Percentiles rank a stretch among this genome's conserved stretches.
phyloP scores from a whole-genome alignment of 225 moss, liverwort and hornwort species.

The Marchantia paleacea region DNA sequence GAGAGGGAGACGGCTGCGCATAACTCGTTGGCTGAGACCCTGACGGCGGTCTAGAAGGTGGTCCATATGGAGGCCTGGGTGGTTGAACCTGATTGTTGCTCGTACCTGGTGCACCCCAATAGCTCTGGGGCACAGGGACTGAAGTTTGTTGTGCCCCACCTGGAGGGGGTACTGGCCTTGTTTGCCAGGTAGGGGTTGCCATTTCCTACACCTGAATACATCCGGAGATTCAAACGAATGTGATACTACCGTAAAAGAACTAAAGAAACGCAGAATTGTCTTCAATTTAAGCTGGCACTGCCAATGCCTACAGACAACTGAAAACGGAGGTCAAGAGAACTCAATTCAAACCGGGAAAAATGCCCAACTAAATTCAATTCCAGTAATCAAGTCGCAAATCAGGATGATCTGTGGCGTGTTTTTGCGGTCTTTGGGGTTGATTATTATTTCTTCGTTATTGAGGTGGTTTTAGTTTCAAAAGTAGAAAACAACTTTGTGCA shows the following conservation, averaged over 20 bases:
- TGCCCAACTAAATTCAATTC: too few relatives aligned
- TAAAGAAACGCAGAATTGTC: not conserved
- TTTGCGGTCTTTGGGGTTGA: too few relatives aligned
- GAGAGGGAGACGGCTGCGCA: conserved; percentile 22
- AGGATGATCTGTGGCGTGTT: too few relatives aligned
- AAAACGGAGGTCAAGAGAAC: not conserved
- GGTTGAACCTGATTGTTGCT: conserved; percentile 51
- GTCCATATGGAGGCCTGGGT: conserved; percentile 36
- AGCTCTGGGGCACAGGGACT: conserved; percentile 47
- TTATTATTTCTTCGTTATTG: too few relatives aligned
- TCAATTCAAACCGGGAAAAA: not conserved
- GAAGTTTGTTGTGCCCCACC: conserved; percentile 38
- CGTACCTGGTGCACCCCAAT: conserved; percentile 65
- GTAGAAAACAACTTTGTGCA: too few relatives aligned
- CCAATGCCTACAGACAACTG: not conserved
- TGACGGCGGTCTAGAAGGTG: conserved; percentile 28
- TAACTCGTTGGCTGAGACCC: conserved; percentile 39
- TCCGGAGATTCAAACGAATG: not conserved
- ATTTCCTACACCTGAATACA: conserved; percentile 36
- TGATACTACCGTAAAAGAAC: not conserved
- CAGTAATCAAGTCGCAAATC: too few relatives aligned
- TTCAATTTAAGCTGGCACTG: not conserved
- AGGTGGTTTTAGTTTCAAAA: too few relatives aligned
- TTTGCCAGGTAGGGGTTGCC: conserved; percentile 74
- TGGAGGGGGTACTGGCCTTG: conserved; percentile 55